Evolutionary conservation across 164 flowering plant genomes (phyloP).

Genomic region (Santalum album): DNA sequence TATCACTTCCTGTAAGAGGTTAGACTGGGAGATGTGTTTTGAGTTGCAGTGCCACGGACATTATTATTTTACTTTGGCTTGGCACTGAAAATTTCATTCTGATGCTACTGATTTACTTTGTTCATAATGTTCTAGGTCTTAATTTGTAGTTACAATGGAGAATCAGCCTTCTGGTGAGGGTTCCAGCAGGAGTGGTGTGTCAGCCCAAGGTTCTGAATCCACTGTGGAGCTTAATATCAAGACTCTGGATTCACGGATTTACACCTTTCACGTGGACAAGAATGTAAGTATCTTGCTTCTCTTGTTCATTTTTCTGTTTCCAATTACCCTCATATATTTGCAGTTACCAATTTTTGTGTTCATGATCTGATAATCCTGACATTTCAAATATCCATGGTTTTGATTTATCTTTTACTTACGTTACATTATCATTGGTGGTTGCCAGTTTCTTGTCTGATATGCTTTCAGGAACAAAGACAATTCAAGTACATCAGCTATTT

Average conservation of each 20-base stretch:
- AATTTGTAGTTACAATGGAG: constrained; percentile 38
- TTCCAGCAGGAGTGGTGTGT: constrained; percentile 36
- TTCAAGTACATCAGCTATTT: too few species aligned
- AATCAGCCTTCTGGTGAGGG: constrained; percentile 39
- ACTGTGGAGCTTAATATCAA: constrained; percentile 74
- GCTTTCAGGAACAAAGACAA: too few species aligned
- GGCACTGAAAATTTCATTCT: neutral
- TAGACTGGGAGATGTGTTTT: too few species aligned
- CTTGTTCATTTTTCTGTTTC: neutral
- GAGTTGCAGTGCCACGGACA: too few species aligned
- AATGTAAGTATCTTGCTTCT: constrained; percentile 36
- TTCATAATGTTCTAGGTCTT: neutral
- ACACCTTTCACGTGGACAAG: constrained; percentile 55
- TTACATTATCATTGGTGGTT: too few species aligned
- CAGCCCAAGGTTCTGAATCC: constrained; percentile 43
- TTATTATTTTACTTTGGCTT: too few species aligned
- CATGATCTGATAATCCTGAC: neutral
- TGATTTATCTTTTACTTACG: too few species aligned
- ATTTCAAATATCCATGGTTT: too few species aligned
- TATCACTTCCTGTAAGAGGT: too few species aligned
- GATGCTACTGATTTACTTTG: neutral
- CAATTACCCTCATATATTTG: neutral
- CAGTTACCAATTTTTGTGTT: neutral
- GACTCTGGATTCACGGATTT: constrained; percentile 82
- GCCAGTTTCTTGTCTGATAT: too few species aligned